Evolutionary conservation across 495 filamentous ascomycete species (phyloP).

Genomic region (Penicillium parvum): DNA sequence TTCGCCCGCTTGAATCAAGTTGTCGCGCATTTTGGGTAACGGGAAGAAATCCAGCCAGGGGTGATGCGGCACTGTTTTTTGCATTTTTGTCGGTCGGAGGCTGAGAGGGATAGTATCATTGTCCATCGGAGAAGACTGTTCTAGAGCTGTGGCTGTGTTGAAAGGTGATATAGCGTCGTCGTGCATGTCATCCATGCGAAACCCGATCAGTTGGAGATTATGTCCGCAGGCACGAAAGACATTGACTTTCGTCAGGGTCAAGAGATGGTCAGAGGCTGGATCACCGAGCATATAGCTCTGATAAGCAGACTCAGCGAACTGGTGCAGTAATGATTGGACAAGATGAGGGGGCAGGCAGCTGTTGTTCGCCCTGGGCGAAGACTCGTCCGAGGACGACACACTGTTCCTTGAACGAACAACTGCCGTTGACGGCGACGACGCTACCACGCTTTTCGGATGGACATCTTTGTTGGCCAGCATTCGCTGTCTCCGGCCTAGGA

Average conservation of each 20-base stretch:
- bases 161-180: slow-evolving; percentile 36
- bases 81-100: slow-evolving; percentile 46
- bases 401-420: not conserved
- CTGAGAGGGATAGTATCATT: slow-evolving; percentile 27
- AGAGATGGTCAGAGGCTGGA: slow-evolving; percentile 36
- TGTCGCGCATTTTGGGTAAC: slow-evolving; percentile 45
- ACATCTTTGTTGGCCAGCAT: slow-evolving; percentile 8
- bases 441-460: slow-evolving; percentile 15
- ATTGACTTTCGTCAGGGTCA: slow-evolving; percentile 40
- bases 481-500: slow-evolving; percentile 13
- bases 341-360: not conserved
- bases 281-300: slow-evolving; percentile 28
- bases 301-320: slow-evolving; percentile 27
- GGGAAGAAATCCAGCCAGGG: slow-evolving; percentile 55
- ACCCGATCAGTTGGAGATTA: slow-evolving; percentile 16
- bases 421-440: slow-evolving; percentile 2
- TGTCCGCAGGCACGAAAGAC: slow-evolving; percentile 35
- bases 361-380: not conserved
- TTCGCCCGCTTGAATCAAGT: slow-evolving; percentile 39
- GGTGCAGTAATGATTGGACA: slow-evolving; percentile 9
- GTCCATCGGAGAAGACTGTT: not conserved
- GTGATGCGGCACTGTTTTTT: slow-evolving; percentile 39
- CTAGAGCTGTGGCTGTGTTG: slow-evolving; percentile 4
- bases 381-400: not conserved
- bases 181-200: slow-evolving; percentile 21